Base-by-base conservation (phyloP, 495 filamentous ascomycete genomes). In the Daldinia vernicosa region DNA sequence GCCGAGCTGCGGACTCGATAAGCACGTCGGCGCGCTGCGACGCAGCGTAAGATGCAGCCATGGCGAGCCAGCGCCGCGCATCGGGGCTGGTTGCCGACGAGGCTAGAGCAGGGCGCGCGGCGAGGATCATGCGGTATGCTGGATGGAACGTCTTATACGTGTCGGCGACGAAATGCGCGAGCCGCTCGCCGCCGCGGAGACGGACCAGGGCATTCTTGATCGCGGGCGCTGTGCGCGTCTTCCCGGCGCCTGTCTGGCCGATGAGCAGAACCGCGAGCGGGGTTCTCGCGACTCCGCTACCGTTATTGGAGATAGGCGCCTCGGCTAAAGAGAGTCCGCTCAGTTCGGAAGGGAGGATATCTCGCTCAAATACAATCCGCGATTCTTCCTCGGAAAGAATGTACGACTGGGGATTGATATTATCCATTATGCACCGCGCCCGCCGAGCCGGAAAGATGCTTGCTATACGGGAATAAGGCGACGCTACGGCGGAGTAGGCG, bases 71-170 rank as follows among this genome's bases (percentile, higher is more conserved):
- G 1, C 54, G 24, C 6, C 80, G 74, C 0, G 80, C 80, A 63
- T 76, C 75, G 14, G 63, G 58, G 3, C 65, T 26, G 0, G 80
- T 71, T 4, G 79, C 70, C 0, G 64, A 24, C 11, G 78, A 80
- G 22, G 79, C 79, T 26, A 72, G 55, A 3, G 67, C 45, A 0
- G 78, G 77, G 6, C 17, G 26, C 6, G 56, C 12, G 19, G 33
- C 2, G 0, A 80, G 51, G 30, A 77, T 69, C 0, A 53, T 1
- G 4, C 9, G 6, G 72, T 80, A 81, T 33, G 60, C 27, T 0
- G 80, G 80, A 70, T 82, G 80, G 71, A 80, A 78, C n/a, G 78
- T 77, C 56, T 82, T 82, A 79, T 81, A 82, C 12, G 77, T 78
- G 78, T 82, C 80, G 33, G 80, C 80, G 58, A 81, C 77, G 58